These are phyloP conservation scores for Lolium rigidum DNA, from an alignment of 176 grass and related monocot species.

Conservation along the genomic window DNA sequence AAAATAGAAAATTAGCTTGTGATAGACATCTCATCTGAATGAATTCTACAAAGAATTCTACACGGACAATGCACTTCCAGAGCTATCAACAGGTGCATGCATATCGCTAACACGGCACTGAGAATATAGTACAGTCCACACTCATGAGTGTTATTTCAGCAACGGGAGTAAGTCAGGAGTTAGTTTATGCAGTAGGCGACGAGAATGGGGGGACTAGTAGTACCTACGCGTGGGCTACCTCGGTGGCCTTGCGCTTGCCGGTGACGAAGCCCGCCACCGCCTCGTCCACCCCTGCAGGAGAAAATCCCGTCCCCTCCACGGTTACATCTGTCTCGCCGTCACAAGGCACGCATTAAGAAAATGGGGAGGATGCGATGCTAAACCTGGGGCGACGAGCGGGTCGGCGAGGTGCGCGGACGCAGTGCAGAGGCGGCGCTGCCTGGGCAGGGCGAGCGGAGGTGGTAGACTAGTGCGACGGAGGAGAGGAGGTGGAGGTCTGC, in stretches of 20 bases:
- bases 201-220: conserved; percentile 39
- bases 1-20: neutral
- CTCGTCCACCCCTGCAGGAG: conserved; percentile 58
- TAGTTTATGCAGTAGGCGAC: neutral
- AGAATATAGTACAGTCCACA: too few species aligned
- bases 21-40: neutral
- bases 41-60: neutral
- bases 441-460: neutral
- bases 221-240: conserved; percentile 94
- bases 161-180: too few species aligned
- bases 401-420: conserved; percentile 9
- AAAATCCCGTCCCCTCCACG: neutral
- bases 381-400: conserved; percentile 18
- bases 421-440: conserved; percentile 48
- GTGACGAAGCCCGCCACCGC: conserved; percentile 71
- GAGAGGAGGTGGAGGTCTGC: neutral
- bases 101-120: neutral
- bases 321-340: neutral
- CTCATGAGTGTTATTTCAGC: too few species aligned
- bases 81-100: neutral
- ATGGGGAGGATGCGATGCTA: neutral
- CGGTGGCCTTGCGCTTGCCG: conserved; percentile 82
- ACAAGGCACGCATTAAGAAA: neutral
- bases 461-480: neutral
- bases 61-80: neutral